Evolutionary conservation across 1,139 yeast genomes (phyloP).

Genomic region (Hyphopichia khmerensis): DNA sequence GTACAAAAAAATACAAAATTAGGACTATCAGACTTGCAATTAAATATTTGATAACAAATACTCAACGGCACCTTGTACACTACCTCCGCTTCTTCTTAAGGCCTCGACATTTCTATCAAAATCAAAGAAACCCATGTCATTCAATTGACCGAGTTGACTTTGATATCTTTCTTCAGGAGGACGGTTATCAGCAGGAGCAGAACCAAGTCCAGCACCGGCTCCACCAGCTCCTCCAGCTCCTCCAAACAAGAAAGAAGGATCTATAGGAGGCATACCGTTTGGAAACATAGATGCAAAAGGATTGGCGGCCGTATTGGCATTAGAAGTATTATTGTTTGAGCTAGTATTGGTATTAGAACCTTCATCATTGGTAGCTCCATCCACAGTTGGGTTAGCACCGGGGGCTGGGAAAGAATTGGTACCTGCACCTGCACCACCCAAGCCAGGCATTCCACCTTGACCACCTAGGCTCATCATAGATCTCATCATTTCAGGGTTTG

Average conservation of each 20-base stretch:
- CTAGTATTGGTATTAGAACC: conserved; percentile 10
- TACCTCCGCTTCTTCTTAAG: conserved; percentile 91
- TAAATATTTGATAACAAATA: conserved; percentile 54
- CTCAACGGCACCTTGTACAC: conserved; percentile 95
- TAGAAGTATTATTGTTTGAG: conserved; percentile 10
- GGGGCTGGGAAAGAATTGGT: conserved; percentile 56
- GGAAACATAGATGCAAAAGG: conserved; percentile 54
- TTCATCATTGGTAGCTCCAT: conserved; percentile 13
- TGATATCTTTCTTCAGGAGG: conserved; percentile 97
- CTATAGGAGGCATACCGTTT: conserved; percentile 33
- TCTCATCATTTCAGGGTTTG: conserved; percentile 84
- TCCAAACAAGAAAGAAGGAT: conserved; percentile 50
- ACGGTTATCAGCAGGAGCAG: conserved; percentile 64
- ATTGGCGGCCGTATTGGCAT: conserved; percentile 40
- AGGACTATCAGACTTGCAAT: too few relatives aligned
- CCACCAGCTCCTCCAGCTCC: conserved; percentile 24
- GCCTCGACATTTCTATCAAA: conserved; percentile 91
- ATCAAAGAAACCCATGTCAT: conserved; percentile 95
- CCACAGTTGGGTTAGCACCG: conserved; percentile 41
- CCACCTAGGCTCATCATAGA: conserved; percentile 75
- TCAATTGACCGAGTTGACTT: conserved; percentile 84
- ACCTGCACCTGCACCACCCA: conserved; percentile 17
- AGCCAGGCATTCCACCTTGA: conserved; percentile 41
- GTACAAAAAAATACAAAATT: neutral
- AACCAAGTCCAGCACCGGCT: too few relatives aligned